A percentile compares a stretch with the other conserved stretches of the same genome.
These are phyloP conservation scores for Peniophora sp. DNA, from an alignment of 1,284 basidiomycete genomes.

Conservation along the genomic window DNA sequence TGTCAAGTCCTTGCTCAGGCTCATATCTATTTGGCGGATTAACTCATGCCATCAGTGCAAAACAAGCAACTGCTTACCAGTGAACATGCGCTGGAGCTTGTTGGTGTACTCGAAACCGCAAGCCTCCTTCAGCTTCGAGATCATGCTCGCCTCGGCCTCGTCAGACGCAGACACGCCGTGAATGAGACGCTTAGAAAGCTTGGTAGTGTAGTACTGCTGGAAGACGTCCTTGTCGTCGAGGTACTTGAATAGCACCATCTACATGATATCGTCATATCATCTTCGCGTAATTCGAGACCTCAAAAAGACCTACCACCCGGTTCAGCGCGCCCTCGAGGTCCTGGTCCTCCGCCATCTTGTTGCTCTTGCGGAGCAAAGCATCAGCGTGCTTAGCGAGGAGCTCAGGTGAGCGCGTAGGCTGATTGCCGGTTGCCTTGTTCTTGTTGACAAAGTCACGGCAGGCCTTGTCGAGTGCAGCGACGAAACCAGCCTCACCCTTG, in stretches of 20 bases:
- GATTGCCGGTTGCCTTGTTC: slow-evolving; percentile 82
- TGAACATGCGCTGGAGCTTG: slow-evolving; percentile 98
- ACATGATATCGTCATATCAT: slow-evolving; percentile 5
- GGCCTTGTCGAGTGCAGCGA: slow-evolving; percentile 92
- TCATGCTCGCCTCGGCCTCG: slow-evolving; percentile 97
- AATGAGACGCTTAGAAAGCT: slow-evolving; percentile 92
- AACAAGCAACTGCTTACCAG: slow-evolving; percentile 43
- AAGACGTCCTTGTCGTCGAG: slow-evolving; percentile 99
- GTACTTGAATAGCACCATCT: slow-evolving; percentile 99
- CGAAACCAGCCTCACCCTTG: slow-evolving; percentile 91
- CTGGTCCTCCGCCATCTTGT: slow-evolving; percentile 90
- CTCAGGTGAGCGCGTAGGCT: slow-evolving; percentile 89
- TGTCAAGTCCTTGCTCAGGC: slow-evolving; percentile 91
- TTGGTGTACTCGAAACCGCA: slow-evolving; percentile 99
- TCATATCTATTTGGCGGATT: slow-evolving; percentile 64
- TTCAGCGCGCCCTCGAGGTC: slow-evolving; percentile 88
- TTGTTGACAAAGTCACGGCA: slow-evolving; percentile 96
- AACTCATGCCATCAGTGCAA: slow-evolving; percentile 4
- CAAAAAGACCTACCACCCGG: slow-evolving; percentile 84
- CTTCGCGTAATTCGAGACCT: too few species aligned
- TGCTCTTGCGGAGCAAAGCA: slow-evolving; percentile 87
- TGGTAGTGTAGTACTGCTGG: slow-evolving; percentile 98
- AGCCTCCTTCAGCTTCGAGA: slow-evolving; percentile 96
- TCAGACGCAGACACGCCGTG: slow-evolving; percentile 91
- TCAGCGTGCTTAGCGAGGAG: slow-evolving; percentile 93